Base-by-base conservation (phyloP, 768 basidiomycete species). In the Tephrocybe rancida region DNA sequence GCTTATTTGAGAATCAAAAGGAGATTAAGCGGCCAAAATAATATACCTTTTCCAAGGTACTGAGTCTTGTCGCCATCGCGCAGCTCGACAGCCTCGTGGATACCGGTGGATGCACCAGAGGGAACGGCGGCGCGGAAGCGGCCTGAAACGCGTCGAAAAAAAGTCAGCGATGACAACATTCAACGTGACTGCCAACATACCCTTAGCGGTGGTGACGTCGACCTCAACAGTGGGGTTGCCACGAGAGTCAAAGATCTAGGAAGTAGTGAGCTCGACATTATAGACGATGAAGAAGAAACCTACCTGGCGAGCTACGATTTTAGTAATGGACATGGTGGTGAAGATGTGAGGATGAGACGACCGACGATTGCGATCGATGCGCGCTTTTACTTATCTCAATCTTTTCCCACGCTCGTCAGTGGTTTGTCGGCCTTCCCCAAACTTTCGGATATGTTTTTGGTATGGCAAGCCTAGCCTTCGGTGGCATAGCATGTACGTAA, bases 61-160 rank as follows among this genome's bases (percentile, higher is more conserved):
- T 85, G 84, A 61, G 73, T 74, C 76, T 97, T 97, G 79, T 94
- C 95, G 59, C 88, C 89, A 73, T 99, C 97, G 63, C 97, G 93
- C 73, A 99, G 90, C 77, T 99, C 97, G 62, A 98, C 93, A 58
- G 97, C 97, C 74, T 99, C 97, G 72, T 99, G 93, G 61, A 92
- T 78, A 79, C 97, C 97, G 48, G 97, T 98, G 53, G 97, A 99
- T 38, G 97, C 97, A 71, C 97, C 97, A 55, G 96, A 98, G 39
- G 97, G 97, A 39, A 99, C 97, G 58, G 92, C 85, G 55, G 94
- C 91, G 56, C 93, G 88, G 88, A 86, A 98, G 60, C 85, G 88
- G 55, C 95, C 95, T 96, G 62, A 62, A 35, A 58, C 51, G 54
- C 55, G 55, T 54, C 52, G 45, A 32, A 41, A 48, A 26, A 46